Percentiles rank a stretch among this genome's conserved stretches.
Conservation (phyloP, 352 stramenopile species). For the Thraustochytrium striatum region DNA sequence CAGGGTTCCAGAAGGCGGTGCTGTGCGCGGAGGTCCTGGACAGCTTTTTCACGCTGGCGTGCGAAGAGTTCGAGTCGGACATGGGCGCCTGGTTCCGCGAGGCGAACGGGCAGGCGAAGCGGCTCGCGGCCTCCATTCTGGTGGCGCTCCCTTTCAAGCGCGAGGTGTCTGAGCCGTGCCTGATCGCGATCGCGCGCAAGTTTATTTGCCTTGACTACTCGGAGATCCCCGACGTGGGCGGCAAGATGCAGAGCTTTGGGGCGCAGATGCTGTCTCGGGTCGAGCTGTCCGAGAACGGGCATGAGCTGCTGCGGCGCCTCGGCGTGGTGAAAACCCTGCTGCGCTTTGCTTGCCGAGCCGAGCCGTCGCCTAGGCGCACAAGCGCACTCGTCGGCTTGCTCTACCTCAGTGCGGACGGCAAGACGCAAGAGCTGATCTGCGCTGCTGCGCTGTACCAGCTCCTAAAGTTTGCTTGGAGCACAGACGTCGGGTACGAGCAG, state of each 20-base stretch:
- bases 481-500: not conserved
- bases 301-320: conserved; percentile 21
- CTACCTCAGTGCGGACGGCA: conserved; percentile 21
- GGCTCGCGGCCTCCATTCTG: conserved; percentile 31
- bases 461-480: conserved; percentile 13
- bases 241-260: conserved; percentile 16
- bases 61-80: conserved; percentile 1
- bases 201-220: conserved; percentile 43
- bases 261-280: conserved; percentile 13
- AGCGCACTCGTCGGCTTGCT: conserved; percentile 30
- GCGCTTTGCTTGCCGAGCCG: not conserved
- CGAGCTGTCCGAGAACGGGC: conserved; percentile 22
- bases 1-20: not conserved
- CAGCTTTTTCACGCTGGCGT: conserved; percentile 12
- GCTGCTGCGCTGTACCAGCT: conserved; percentile 11
- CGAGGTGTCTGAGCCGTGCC: conserved; percentile 13
- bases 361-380: not conserved
- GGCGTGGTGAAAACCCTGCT: conserved; percentile 4
- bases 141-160: conserved; percentile 27
- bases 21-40: conserved; percentile 33
- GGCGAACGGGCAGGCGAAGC: not conserved
- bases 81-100: not conserved
- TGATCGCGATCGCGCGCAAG: conserved; percentile 32
- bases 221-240: not conserved
- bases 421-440: conserved; percentile 28